Evolutionary conservation across 2,329 filamentous ascomycete species (phyloP).

Genomic region (Penicillium sp.): DNA sequence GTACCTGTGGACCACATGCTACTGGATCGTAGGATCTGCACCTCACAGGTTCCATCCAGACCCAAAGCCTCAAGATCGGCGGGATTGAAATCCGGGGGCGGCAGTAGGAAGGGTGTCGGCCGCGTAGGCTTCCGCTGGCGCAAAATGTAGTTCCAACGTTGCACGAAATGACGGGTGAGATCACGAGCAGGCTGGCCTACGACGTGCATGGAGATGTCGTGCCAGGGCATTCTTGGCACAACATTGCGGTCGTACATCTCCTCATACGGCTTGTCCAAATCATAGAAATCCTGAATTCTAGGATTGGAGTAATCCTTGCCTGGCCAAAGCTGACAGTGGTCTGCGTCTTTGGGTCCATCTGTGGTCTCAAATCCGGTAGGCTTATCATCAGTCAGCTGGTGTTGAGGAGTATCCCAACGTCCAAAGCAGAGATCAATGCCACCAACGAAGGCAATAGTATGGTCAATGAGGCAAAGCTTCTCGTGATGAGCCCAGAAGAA

Average conservation of each 20-base stretch:
- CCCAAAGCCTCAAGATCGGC: constrained; percentile 85
- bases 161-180: constrained; percentile 92
- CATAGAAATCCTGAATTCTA: constrained; percentile 91
- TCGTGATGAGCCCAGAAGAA: constrained; percentile 99
- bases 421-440: constrained; percentile 97
- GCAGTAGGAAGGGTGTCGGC: constrained; percentile 88
- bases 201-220: constrained; percentile 96
- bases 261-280: constrained; percentile 89
- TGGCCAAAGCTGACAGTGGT: constrained; percentile 94
- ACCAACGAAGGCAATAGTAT: constrained; percentile 92
- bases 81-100: constrained; percentile 85
- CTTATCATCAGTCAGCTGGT: constrained; percentile 88
- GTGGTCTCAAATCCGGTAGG: constrained; percentile 87
- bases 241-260: constrained; percentile 96
- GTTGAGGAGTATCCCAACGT: constrained; percentile 94
- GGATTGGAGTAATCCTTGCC: constrained; percentile 99
- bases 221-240: constrained; percentile 95
- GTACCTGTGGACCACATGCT: constrained; percentile 90
- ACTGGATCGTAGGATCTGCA: constrained; percentile 91
- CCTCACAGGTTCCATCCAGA: constrained; percentile 89
- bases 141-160: constrained; percentile 96
- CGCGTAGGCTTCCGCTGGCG: constrained; percentile 90
- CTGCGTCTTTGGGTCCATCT: constrained; percentile 75
- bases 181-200: constrained; percentile 94
- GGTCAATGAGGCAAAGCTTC: constrained; percentile 95